These are phyloP conservation scores for Passiflora organensis DNA, from an alignment of 345 rosid genomes.

Conservation along the genomic window DNA sequence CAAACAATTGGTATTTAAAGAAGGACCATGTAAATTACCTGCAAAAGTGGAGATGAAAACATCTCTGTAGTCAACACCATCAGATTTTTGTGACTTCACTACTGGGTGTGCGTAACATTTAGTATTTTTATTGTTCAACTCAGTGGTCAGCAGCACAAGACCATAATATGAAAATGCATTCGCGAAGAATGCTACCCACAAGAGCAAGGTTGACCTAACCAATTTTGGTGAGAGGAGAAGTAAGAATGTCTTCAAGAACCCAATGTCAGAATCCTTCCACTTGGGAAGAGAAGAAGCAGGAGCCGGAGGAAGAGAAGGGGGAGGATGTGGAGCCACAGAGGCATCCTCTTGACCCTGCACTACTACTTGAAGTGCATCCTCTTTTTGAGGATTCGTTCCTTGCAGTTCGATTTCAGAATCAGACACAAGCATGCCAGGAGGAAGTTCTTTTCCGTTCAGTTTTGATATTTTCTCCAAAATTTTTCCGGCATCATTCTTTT, in stretches of 20 bases:
- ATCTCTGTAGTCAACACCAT: constrained; percentile 51
- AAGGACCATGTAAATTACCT: constrained; percentile 33
- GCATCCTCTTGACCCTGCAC: constrained; percentile 22
- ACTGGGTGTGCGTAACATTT: constrained; percentile 32
- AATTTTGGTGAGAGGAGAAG: constrained; percentile 68
- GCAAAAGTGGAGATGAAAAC: constrained; percentile 85
- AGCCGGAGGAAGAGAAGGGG: too few species aligned
- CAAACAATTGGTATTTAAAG: neutral
- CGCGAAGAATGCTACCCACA: constrained; percentile 83
- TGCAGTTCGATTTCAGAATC: constrained; percentile 47
- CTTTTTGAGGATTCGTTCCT: constrained; percentile 26
- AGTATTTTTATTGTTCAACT: constrained; percentile 52
- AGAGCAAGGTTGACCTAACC: constrained; percentile 59
- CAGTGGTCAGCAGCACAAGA: constrained; percentile 82
- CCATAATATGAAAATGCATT: constrained; percentile 90
- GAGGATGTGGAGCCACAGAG: neutral
- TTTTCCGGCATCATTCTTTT: constrained; percentile 49
- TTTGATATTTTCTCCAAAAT: constrained; percentile 61
- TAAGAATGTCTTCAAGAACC: constrained; percentile 35
- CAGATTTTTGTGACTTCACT: constrained; percentile 23
- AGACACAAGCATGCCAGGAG: constrained; percentile 61
- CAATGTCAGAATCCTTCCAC: constrained; percentile 35
- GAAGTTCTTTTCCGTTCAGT: constrained; percentile 49
- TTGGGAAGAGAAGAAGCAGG: constrained; percentile 11
- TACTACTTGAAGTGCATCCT: constrained; percentile 38